Evolutionary conservation across 2,329 filamentous ascomycete genomes (phyloP), one percentile per base, ranked within the genome.

Genomic region (Elsinoe arachidis): DNA sequence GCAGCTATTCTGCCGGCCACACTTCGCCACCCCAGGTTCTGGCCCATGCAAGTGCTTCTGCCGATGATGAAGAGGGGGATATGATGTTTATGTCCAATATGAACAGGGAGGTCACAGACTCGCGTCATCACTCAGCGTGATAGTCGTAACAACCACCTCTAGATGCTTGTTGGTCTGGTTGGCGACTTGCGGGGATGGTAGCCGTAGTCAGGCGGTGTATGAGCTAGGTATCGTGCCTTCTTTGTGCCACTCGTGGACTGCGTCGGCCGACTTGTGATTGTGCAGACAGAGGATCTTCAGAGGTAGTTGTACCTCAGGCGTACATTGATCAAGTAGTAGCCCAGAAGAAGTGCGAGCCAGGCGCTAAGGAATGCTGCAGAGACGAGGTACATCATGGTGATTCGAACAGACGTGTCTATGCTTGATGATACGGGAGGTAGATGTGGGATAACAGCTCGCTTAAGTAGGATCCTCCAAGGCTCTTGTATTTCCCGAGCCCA

Each of bases 261-360:
- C 26, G 15, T 46, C 14, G 41, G 4, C 21, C n/a, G 2, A 2
- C 5, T 14, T 23, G 11, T 30, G 10, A n/a, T 10, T 14, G 15
- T 34, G 34, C 12, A 5, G 46, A n/a, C 17, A 34, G 46, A 34
- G n/a, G 26, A 37, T 11, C n/a, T 34, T 35, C 17, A 51, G 23
- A 51, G 30, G 19, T 51, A 51, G 19, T 51, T 51, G 46, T 51
- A 51, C 46, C 46, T 51, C 30, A 51, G 46, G 34, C 46, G 46
- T 51, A 51, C 46, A 11, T 51, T 51, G 46, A 51, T 17, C 17
- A 51, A 30, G 46, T 51, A 51, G 10, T 37, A 51, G 46, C 26
- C 26, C 7, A 37, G 14, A 14, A 51, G 33, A 14, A 51, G 26
- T 10, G 17, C 46, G 9, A 51, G n/a, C 26, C 26, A 51, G 17